phyloP scores from a whole-genome alignment of 768 basidiomycete species.

The Mycena polygramma region DNA sequence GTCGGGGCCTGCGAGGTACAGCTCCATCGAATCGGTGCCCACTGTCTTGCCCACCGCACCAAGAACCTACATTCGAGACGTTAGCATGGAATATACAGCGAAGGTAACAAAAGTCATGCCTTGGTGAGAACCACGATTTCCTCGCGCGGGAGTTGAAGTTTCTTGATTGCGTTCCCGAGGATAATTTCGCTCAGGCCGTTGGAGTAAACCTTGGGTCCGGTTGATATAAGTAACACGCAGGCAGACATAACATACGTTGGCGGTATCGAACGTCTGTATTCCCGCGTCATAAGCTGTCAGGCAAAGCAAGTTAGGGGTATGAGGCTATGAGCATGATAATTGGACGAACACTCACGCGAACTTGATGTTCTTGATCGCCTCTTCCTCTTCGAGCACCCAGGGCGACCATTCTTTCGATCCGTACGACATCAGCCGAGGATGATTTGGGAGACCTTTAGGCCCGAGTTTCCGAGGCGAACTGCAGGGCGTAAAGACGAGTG shows the following conservation, averaged over 20 bases:
- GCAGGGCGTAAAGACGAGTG: neutral
- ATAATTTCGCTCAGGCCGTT: conserved; percentile 75
- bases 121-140: conserved; percentile 88
- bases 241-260: conserved; percentile 50
- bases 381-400: conserved; percentile 53
- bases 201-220: conserved; percentile 64
- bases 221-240: conserved; percentile 11
- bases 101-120: conserved; percentile 42
- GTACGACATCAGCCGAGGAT: conserved; percentile 9
- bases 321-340: no score
- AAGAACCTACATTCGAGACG: conserved; percentile 49
- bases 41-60: conserved; percentile 45
- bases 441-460: conserved; percentile 5
- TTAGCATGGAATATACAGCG: neutral
- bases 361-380: conserved; percentile 52
- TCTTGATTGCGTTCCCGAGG: conserved; percentile 78
- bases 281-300: conserved; percentile 65
- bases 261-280: conserved; percentile 73
- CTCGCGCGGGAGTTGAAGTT: conserved; percentile 74
- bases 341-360: conserved; percentile 8
- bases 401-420: conserved; percentile 13
- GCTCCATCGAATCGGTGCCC: conserved; percentile 20
- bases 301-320: no score
- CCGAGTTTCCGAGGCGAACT: conserved; percentile 11
- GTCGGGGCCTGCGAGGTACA: conserved; percentile 44